Conservation (phyloP, 371 early-diverging fungal genomes). For the Fennellomyces sp. region DNA sequence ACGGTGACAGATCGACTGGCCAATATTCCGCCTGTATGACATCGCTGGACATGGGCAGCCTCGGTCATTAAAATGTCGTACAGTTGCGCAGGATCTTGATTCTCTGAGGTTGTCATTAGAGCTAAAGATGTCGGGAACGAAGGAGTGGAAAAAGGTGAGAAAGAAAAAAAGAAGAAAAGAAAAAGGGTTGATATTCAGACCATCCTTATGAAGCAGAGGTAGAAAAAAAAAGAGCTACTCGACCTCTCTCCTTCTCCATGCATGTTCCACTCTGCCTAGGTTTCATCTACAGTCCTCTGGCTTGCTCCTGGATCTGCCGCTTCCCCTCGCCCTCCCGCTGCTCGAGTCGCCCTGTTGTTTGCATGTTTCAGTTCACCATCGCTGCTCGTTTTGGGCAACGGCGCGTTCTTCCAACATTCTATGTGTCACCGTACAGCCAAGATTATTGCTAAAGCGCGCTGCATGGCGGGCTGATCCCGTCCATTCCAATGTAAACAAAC, state of each 20-base stretch:
- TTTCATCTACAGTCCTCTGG: too few species aligned
- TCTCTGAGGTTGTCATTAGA: not conserved
- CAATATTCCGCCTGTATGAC: not conserved
- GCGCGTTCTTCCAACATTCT: not conserved
- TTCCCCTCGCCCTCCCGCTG: too few species aligned
- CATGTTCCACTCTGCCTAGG: too few species aligned
- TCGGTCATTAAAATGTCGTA: not conserved
- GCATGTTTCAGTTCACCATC: too few species aligned
- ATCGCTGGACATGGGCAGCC: not conserved
- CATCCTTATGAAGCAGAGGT: too few species aligned
- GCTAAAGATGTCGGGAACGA: not conserved
- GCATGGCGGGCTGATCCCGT: not conserved
- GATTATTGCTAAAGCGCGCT: not conserved
- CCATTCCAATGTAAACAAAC: not conserved
- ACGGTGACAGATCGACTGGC: not conserved
- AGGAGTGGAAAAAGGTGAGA: not conserved
- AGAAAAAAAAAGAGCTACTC: not conserved
- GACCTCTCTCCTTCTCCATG: too few species aligned
- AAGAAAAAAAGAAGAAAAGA: not conserved
- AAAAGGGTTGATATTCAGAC: constrained; percentile 7
- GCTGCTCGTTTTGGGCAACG: not conserved
- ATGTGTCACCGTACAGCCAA: not conserved
- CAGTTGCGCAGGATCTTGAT: not conserved
- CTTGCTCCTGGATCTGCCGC: too few species aligned
- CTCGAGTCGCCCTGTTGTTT: too few species aligned